Evolutionary conservation across 371 early-diverging fungal genomes (phyloP), one percentile per base, ranked within the genome.

Genomic region (Cokeromyces recurvatus): DNA sequence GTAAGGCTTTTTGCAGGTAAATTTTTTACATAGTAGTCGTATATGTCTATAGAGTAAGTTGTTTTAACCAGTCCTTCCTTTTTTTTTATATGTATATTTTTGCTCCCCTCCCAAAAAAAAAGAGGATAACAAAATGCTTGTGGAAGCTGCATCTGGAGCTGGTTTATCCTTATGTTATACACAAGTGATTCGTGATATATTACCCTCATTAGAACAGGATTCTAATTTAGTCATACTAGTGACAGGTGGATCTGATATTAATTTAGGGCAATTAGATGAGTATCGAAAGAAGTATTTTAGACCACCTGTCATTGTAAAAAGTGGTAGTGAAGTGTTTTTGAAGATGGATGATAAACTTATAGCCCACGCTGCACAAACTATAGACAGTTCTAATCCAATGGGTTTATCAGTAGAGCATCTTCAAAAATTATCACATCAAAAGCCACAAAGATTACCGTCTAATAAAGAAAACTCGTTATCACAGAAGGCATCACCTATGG

Each of bases 131-230:
- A 77, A 74, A 14, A 58, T 72, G 39, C 47, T 78, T 32, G 83
- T 81, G 0, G 83, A 83, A 51, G 67, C 78, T 29, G 70, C 83
- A 17, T 74, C 80, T n/a, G 81, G 81, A 17, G 78, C 81, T 22
- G 69, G 66, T 0, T 60, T 83, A 21, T 71, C 76, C 8, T 53
- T 74, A 2, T 75, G 66, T 31, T 82, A 78, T 50, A 75, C 81
- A 15, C 70, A 75, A 15, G 56, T 79, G 11, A 67, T 82, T 25
- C 62, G 74, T 14, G 72, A 79, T 38, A 74, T 79, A 15, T 46
- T 79, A 39, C 79, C 82, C 0, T 60, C 75, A 17, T 53, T 82
- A 16, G 57, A 61, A 5, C 55, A 66, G 12, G 54, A 68, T 2
- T 74, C 74, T 5, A 74, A 79, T 39, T 66, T 82, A 4, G 74